Percentiles rank a stretch among this genome's conserved stretches.
These are phyloP conservation scores for Penicillium manginii DNA, from an alignment of 495 filamentous ascomycete genomes.

Conservation along the genomic window DNA sequence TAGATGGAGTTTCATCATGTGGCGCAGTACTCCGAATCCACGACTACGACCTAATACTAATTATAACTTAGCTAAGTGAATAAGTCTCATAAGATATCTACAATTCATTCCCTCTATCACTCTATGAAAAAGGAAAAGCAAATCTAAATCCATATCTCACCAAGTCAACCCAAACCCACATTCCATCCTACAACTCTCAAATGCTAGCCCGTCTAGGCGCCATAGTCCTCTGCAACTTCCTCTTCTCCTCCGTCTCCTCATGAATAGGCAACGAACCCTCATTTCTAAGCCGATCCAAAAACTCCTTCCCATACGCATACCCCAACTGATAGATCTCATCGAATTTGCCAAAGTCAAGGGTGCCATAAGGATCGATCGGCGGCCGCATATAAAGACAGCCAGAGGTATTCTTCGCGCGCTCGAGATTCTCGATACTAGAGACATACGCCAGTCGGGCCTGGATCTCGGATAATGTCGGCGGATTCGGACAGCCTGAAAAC, in stretches of 20 bases:
- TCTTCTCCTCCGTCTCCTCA: constrained; percentile 85
- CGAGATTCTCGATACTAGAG: constrained; percentile 86
- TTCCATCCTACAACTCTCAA: constrained; percentile 16
- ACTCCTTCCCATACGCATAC: constrained; percentile 81
- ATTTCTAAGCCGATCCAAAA: constrained; percentile 70
- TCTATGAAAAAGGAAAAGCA: too few relatives aligned
- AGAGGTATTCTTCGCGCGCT: constrained; percentile 83
- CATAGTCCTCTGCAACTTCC: constrained; percentile 87
- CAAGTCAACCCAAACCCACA: background rate
- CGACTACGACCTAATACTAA: too few relatives aligned
- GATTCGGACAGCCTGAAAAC: constrained; percentile 82
- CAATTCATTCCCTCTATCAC: too few relatives aligned
- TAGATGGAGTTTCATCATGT: too few relatives aligned
- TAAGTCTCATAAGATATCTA: too few relatives aligned
- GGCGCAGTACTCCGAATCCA: too few relatives aligned
- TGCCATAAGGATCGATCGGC: constrained; percentile 90
- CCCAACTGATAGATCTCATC: constrained; percentile 94
- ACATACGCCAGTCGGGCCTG: constrained; percentile 95
- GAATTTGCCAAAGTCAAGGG: constrained; percentile 94
- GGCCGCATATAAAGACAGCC: constrained; percentile 96
- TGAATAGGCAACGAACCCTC: constrained; percentile 68
- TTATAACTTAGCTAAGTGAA: too few relatives aligned
- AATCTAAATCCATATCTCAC: too few relatives aligned
- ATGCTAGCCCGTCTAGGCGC: constrained; percentile 93
- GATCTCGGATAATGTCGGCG: constrained; percentile 93